Evolutionary conservation across 2,329 filamentous ascomycete species (phyloP), one percentile per base, ranked within the genome.

Genomic region (Clarireedia paspali): DNA sequence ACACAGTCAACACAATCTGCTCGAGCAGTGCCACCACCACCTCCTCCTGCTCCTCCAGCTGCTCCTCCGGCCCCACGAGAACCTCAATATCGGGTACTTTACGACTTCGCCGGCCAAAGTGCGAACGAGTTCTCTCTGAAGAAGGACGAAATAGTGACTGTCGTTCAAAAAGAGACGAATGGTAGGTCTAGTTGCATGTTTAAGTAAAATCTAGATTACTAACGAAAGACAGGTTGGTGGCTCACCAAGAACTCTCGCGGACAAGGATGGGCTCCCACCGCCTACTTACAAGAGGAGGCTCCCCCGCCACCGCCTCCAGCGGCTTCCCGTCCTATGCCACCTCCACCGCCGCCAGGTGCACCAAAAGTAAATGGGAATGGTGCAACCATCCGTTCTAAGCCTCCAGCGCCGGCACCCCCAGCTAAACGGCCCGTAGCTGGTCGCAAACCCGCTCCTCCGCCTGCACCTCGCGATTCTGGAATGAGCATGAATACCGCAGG

Each of bases 131-230:
- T 99, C 51, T 85, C 87, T 15, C 82, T 99, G 61, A 80, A 71
- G 57, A 85, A 88, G 50, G 91, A 88, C 50, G 88, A 97, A 60
- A 72, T 96, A 49, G 81, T 99, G 53, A 84, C 95, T 70, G 84
- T 99, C 67, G 81, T 95, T n/a, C 87, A 94, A 68, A 96, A 96
- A 73, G 92, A 96, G 73, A 85, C 81, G 70, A 97, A 97, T 70
- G 94, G 92, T 96, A 82, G 71, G 85, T 71, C 42, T 34, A 26
- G 9, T 39, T 49, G 26, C 6, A n/a, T 10, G 14, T 26, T 20
- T 55, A 48, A 55, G 10, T 39, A 20, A 17, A n/a, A n/a, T 5
- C 9, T 15, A 59, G 12, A 23, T 49, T 12, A 57, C 73, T 77
- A 70, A 78, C 62, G 54, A 44, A 34, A 15, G 44, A 40, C 63